These are phyloP conservation scores for Starmerella scarabaei DNA, from an alignment of 805 yeast genomes.

Conservation along the genomic window DNA sequence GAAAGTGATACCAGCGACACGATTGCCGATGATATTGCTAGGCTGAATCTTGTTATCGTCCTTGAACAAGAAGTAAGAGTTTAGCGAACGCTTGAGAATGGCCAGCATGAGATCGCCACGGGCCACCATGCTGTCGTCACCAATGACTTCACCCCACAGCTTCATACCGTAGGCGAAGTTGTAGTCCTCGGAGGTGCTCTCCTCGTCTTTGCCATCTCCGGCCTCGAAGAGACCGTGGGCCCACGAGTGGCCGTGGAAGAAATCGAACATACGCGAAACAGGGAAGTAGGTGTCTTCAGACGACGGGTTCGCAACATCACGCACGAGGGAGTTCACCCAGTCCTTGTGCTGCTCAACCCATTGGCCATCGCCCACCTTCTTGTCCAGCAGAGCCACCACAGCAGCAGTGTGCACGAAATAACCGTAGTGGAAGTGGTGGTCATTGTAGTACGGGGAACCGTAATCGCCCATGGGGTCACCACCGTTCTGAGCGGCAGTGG, in stretches of 20 bases:
- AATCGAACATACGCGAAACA: slow-evolving; percentile 54
- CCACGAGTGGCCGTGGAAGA: slow-evolving; percentile 68
- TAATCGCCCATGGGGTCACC: slow-evolving; percentile 46
- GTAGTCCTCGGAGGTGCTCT: slow-evolving; percentile 60
- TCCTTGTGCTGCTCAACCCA: slow-evolving; percentile 39
- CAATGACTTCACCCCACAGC: slow-evolving; percentile 52
- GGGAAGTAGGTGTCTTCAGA: slow-evolving; percentile 47
- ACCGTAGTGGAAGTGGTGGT: slow-evolving; percentile 82
- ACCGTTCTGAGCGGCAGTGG: slow-evolving; percentile 38
- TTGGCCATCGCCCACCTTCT: slow-evolving; percentile 34
- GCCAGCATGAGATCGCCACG: slow-evolving; percentile 52
- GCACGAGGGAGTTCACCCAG: slow-evolving; percentile 48
- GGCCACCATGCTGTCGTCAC: slow-evolving; percentile 42
- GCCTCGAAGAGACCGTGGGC: slow-evolving; percentile 55
- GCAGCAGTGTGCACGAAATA: slow-evolving; percentile 78
- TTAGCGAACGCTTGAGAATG: slow-evolving; percentile 42
- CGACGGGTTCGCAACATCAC: slow-evolving; percentile 60
- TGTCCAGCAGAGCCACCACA: slow-evolving; percentile 52
- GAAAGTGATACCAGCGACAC: slow-evolving; percentile 63
- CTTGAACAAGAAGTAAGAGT: slow-evolving; percentile 39
- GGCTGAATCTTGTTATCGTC: slow-evolving; percentile 45
- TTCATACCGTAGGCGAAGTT: slow-evolving; percentile 61
- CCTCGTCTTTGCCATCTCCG: slow-evolving; percentile 63
- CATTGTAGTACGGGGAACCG: slow-evolving; percentile 69
- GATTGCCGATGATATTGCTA: slow-evolving; percentile 40